Percentiles rank a stretch among this genome's conserved stretches.
Conservation (phyloP, 202 grass and related monocot genomes). For the Setaria viridis region DNA sequence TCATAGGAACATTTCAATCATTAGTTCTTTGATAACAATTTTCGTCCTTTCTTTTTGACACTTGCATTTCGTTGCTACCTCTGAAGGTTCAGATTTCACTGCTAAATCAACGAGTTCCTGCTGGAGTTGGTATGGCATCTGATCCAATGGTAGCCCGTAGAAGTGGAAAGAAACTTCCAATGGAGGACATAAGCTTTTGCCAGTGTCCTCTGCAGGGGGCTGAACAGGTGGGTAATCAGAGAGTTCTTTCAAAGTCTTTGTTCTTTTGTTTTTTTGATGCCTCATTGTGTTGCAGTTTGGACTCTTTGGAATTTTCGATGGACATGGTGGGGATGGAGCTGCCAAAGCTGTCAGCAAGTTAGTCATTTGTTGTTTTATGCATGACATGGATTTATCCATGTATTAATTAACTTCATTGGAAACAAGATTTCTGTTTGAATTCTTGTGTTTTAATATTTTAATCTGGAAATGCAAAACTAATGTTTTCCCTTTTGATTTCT, state of each 20-base stretch:
- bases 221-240: constrained; percentile 62
- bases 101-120: constrained; percentile 56
- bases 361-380: constrained; percentile 46
- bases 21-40: neutral
- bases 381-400: constrained; percentile 33
- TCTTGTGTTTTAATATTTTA: constrained; percentile 19
- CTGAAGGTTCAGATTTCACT: constrained; percentile 67
- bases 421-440: constrained; percentile 9
- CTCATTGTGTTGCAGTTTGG: constrained; percentile 74
- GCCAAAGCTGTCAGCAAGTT: constrained; percentile 75
- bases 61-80: constrained; percentile 14
- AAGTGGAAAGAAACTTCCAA: constrained; percentile 73
- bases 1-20: neutral
- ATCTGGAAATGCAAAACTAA: constrained; percentile 32
- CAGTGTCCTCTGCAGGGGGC: constrained; percentile 73
- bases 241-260: constrained; percentile 1
- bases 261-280: constrained; percentile 20
- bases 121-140: constrained; percentile 76
- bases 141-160: constrained; percentile 69
- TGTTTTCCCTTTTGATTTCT: constrained; percentile 48
- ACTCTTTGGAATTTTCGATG: constrained; percentile 83
- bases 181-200: constrained; percentile 79
- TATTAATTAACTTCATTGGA: constrained; percentile 11
- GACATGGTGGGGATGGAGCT: constrained; percentile 86
- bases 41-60: constrained; percentile 9